A percentile compares a stretch with the other conserved stretches of the same genome.
phyloP scores from a whole-genome alignment of 805 yeast genomes.

The Kuraishia floccosa region DNA sequence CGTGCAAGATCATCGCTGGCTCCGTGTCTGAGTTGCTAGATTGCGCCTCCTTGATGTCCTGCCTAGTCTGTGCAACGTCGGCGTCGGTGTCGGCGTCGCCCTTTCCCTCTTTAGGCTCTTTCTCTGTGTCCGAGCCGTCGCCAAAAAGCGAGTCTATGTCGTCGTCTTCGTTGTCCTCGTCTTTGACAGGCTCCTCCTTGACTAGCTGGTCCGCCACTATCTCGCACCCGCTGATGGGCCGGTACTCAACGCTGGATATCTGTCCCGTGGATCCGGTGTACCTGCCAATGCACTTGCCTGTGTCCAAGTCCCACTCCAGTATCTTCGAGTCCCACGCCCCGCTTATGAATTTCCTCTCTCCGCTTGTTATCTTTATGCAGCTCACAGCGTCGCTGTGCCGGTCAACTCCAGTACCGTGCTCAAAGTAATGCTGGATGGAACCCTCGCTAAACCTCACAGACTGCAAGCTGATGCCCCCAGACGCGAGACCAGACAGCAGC shows the following conservation, averaged over 20 bases:
- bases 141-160: constrained; percentile 36
- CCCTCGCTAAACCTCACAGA: constrained; percentile 82
- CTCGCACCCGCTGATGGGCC: constrained; percentile 40
- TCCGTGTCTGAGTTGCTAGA: neutral
- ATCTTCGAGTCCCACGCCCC: constrained; percentile 89
- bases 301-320: constrained; percentile 75
- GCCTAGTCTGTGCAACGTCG: neutral
- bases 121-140: constrained; percentile 6
- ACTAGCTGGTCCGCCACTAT: constrained; percentile 22
- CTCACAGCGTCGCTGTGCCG: constrained; percentile 70
- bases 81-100: neutral
- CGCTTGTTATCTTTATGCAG: constrained; percentile 47
- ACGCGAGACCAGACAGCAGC: constrained; percentile 69
- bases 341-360: constrained; percentile 56
- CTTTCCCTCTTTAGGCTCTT: neutral
- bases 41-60: neutral
- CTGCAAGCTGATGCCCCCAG: constrained; percentile 83
- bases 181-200: constrained; percentile 5
- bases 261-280: constrained; percentile 64
- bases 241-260: constrained; percentile 59
- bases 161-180: constrained; percentile 13
- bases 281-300: constrained; percentile 41
- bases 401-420: constrained; percentile 14
- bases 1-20: constrained; percentile 5
- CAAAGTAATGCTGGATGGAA: constrained; percentile 61